These are phyloP conservation scores for Gigaspora rosea DNA, from an alignment of 192 early-diverging fungal genomes.

Conservation along the genomic window DNA sequence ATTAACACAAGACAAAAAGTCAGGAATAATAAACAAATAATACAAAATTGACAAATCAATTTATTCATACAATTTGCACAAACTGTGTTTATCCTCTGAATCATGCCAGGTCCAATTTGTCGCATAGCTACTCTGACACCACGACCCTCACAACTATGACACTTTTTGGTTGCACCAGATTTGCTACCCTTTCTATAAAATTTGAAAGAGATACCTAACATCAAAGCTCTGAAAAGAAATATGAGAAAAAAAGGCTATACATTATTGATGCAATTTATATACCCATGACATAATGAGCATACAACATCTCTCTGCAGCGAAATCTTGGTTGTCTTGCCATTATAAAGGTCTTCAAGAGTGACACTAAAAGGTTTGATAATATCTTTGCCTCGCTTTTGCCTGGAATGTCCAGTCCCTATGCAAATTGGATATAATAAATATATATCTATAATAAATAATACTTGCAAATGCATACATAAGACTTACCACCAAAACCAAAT, in stretches of 20 bases:
- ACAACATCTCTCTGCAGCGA: slow-evolving; percentile 79
- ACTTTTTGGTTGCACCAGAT: slow-evolving; percentile 68
- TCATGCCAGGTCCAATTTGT: slow-evolving; percentile 87
- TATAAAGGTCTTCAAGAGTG: slow-evolving; percentile 92
- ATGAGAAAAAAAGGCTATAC: slow-evolving; percentile 47
- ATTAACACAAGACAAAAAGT: not conserved
- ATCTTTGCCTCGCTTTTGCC: slow-evolving; percentile 51
- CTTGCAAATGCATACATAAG: slow-evolving; percentile 31
- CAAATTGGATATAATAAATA: not conserved
- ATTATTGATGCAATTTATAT: slow-evolving; percentile 17
- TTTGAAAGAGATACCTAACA: not conserved
- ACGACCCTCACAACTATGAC: slow-evolving; percentile 74
- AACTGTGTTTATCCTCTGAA: slow-evolving; percentile 85
- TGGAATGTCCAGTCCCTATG: slow-evolving; percentile 37
- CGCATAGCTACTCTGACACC: slow-evolving; percentile 79
- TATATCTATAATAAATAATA: not conserved
- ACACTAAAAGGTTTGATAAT: slow-evolving; percentile 78
- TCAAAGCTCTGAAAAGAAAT: slow-evolving; percentile 26
- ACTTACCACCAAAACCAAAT: slow-evolving; percentile 67
- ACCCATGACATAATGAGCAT: slow-evolving; percentile 66
- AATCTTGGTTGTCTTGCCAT: slow-evolving; percentile 80
- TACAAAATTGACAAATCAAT: not conserved
- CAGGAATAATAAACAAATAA: not conserved
- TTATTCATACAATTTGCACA: slow-evolving; percentile 68
- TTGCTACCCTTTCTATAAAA: slow-evolving; percentile 82